These are phyloP conservation scores for Cytospora piceicola DNA, from an alignment of 2,329 filamentous ascomycete species.

Conservation along the genomic window DNA sequence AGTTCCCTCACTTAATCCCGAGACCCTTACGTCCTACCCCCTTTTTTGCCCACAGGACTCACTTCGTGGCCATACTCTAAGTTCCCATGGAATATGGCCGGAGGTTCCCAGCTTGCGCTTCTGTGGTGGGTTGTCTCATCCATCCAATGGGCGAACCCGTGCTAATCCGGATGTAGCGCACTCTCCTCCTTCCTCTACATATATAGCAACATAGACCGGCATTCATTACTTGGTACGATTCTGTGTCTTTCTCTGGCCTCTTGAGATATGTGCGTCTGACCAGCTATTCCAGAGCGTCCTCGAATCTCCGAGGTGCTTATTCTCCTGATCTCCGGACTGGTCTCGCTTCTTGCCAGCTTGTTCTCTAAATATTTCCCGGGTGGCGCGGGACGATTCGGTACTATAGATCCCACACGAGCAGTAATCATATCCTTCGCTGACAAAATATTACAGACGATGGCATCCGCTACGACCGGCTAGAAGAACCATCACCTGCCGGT, in stretches of 20 bases:
- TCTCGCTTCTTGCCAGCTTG: conserved; percentile 48
- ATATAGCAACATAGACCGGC: conserved; percentile 44
- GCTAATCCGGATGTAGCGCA: conserved; percentile 20
- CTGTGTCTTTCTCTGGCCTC: background rate
- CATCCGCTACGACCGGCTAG: conserved; percentile 34
- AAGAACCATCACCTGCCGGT: conserved; percentile 41
- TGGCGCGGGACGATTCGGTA: conserved; percentile 51
- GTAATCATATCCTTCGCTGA: conserved; percentile 1
- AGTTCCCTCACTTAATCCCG: background rate
- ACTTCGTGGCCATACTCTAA: background rate
- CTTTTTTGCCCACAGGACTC: background rate
- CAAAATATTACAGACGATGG: conserved; percentile 34
- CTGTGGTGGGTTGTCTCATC: conserved; percentile 15
- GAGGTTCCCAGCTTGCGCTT: conserved; percentile 23
- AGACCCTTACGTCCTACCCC: background rate
- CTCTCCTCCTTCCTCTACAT: conserved; percentile 24
- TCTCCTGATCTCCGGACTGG: conserved; percentile 49
- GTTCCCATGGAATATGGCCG: conserved; percentile 3
- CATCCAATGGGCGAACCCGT: background rate
- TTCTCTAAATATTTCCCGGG: conserved; percentile 52
- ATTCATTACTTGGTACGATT: conserved; percentile 51
- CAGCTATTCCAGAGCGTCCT: conserved; percentile 47
- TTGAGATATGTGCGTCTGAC: conserved; percentile 4
- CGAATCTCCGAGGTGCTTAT: conserved; percentile 53
- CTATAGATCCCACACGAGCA: conserved; percentile 13